Evolutionary conservation across 441 rosid genomes (phyloP).

Genomic region (Populus hybrid): DNA sequence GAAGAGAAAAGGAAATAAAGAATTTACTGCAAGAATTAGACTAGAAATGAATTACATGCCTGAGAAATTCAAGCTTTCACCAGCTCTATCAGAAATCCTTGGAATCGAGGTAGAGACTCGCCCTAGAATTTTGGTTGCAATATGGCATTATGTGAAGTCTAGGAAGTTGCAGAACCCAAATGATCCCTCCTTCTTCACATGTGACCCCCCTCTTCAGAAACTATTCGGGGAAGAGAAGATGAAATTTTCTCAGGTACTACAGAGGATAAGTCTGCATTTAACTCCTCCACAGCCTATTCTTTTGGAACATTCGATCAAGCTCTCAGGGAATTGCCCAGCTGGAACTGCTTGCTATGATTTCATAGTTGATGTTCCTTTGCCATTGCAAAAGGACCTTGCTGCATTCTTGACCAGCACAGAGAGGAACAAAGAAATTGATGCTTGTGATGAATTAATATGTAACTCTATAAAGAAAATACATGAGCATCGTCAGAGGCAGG

Average conservation of each 20-base stretch:
- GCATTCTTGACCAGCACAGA: constrained; percentile 47
- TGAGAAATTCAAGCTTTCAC: constrained; percentile 68
- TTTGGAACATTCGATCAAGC: constrained; percentile 70
- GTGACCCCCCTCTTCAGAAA: constrained; percentile 69
- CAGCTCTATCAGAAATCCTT: constrained; percentile 56
- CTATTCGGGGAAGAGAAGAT: constrained; percentile 68
- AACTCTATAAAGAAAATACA: constrained; percentile 60
- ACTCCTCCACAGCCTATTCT: constrained; percentile 61
- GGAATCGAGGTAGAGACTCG: constrained; percentile 72
- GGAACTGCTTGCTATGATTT: constrained; percentile 75
- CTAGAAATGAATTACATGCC: constrained; percentile 72
- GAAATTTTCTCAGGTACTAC: constrained; percentile 56
- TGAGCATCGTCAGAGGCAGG: constrained; percentile 61
- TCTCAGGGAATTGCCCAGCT: constrained; percentile 64
- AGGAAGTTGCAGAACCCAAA: constrained; percentile 60
- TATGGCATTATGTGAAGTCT: constrained; percentile 74
- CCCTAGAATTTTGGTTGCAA: constrained; percentile 56
- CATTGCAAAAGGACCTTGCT: constrained; percentile 46
- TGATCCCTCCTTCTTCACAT: constrained; percentile 58
- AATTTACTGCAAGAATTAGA: constrained; percentile 59
- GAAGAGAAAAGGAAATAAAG: constrained; percentile 76
- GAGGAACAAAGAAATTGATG: constrained; percentile 56
- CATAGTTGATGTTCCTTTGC: constrained; percentile 62
- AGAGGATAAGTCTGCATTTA: constrained; percentile 57
- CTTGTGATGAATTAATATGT: constrained; percentile 52